Evolutionary conservation across 1,284 basidiomycete species (phyloP).

Genomic region (Neotropicomus parvogracilis): DNA sequence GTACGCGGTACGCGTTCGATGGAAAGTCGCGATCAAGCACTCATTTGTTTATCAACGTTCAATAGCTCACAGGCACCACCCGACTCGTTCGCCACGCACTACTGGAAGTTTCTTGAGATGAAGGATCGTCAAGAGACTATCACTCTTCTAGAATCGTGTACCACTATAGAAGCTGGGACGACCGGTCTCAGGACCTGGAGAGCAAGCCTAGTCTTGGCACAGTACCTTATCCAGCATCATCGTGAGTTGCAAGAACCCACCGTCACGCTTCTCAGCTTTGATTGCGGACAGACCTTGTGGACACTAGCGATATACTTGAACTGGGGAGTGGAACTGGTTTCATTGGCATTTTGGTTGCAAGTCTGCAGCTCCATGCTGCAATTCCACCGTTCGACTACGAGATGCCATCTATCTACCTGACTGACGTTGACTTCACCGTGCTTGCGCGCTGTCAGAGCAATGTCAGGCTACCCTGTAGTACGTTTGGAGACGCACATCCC

Average conservation of each 20-base stretch:
- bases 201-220: constrained; percentile 63
- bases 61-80: constrained; percentile 36
- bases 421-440: constrained; percentile 64
- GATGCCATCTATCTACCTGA: constrained; percentile 46
- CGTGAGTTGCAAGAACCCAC: constrained; percentile 35
- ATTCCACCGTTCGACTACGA: constrained; percentile 12
- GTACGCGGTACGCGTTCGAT: constrained; percentile 14
- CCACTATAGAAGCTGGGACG: constrained; percentile 67
- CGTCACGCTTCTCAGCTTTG: background rate
- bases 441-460: constrained; percentile 60
- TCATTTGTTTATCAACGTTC: background rate
- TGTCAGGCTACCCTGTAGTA: constrained; percentile 60
- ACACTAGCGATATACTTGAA: constrained; percentile 53
- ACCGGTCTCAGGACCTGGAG: constrained; percentile 76
- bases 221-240: constrained; percentile 55
- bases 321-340: constrained; percentile 74
- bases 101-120: constrained; percentile 41
- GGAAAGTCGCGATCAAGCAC: constrained; percentile 24
- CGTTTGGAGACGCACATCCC: constrained; percentile 19
- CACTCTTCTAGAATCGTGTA: constrained; percentile 69
- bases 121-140: constrained; percentile 36
- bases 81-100: constrained; percentile 62
- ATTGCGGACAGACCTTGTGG: constrained; percentile 45
- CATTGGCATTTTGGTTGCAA: constrained; percentile 58
- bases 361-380: constrained; percentile 41